Evolutionary conservation across 768 basidiomycete genomes (phyloP), one percentile per base, ranked within the genome.

Genomic region (Amanita molliuscula): DNA sequence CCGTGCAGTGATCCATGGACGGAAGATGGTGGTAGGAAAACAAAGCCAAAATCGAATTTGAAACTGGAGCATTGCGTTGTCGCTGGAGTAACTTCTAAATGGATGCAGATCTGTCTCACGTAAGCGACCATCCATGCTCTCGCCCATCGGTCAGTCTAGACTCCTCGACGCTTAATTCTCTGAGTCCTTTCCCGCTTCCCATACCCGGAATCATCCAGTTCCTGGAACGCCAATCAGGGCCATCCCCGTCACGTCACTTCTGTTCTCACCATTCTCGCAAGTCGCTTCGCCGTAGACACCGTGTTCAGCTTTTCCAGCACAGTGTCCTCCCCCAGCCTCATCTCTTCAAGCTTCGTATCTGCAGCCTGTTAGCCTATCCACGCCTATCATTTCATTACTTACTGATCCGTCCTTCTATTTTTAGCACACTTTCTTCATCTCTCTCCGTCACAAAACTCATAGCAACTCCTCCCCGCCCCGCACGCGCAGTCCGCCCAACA

Each of bases 381-480:
- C 8, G 4, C 16, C 0, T 9, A 36, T 48, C 26, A 38, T 44
- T 37, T 43, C 37, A 29, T 5, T 18, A 73, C 84, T 65, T 61
- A 93, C 92, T 77, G 52, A 97, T 93, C 15, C 90, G 80, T 31
- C 78, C 75, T 66, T 99, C 96, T 50, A 99, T 86, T 53, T 67
- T 76, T 57, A 88, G 56, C 35, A 99, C 79, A 42, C 84, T 72
- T 48, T 90, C 83, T 59, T 94, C 90, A 62, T 98, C 96, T 38
- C 78, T 73, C 67, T 98, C 95, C 2, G 95, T 96, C 47, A 98
- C 88, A 61, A 98, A 89, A 59, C 93, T 98, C 25, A 98, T 74
- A 0, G 91, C 91, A 44, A 93, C 69, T 59, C 96, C 96, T 2
- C 85, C 88, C 58, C 80, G 76, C 5, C 96, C 96, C 9, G 85